Evolutionary conservation across 352 stramenopile species (phyloP).

Genomic region (Thraustotheca clavata): DNA sequence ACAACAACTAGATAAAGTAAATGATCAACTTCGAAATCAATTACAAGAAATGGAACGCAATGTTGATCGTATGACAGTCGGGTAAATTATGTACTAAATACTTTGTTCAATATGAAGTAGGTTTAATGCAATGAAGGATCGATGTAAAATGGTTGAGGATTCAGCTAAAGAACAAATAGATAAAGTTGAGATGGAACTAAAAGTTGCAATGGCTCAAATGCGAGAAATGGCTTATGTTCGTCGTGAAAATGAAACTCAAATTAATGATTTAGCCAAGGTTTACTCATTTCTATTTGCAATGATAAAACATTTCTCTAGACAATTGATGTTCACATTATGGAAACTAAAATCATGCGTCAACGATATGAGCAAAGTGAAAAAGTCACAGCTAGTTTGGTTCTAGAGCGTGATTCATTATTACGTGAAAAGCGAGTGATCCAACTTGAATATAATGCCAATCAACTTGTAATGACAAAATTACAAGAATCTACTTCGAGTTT

Average conservation of each 20-base stretch:
- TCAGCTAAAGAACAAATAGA: conserved; percentile 69
- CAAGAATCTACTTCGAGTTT: conserved; percentile 57
- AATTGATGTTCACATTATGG: conserved; percentile 39
- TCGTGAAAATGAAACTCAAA: conserved; percentile 54
- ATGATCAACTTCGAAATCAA: conserved; percentile 60
- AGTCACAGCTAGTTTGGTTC: conserved; percentile 32
- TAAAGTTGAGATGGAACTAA: conserved; percentile 74
- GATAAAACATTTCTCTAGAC: conserved; percentile 22
- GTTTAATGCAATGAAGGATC: conserved; percentile 42
- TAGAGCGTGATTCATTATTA: conserved; percentile 52
- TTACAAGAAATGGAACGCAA: conserved; percentile 63
- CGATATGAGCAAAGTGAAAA: conserved; percentile 35
- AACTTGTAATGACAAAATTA: conserved; percentile 41
- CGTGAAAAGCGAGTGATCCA: conserved; percentile 48
- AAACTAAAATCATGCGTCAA: conserved; percentile 32
- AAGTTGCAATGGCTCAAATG: conserved; percentile 54
- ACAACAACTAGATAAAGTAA: conserved; percentile 52
- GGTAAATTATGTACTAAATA: conserved; percentile 26
- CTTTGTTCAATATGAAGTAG: conserved; percentile 24
- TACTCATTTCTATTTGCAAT: background rate
- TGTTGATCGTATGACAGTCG: conserved; percentile 64
- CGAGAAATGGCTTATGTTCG: conserved; percentile 69
- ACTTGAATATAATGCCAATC: conserved; percentile 43
- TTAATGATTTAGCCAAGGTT: conserved; percentile 41
- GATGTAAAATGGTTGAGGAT: conserved; percentile 70